Conservation (phyloP, 2,329 filamentous ascomycete species). For the Xylaria sp. region DNA sequence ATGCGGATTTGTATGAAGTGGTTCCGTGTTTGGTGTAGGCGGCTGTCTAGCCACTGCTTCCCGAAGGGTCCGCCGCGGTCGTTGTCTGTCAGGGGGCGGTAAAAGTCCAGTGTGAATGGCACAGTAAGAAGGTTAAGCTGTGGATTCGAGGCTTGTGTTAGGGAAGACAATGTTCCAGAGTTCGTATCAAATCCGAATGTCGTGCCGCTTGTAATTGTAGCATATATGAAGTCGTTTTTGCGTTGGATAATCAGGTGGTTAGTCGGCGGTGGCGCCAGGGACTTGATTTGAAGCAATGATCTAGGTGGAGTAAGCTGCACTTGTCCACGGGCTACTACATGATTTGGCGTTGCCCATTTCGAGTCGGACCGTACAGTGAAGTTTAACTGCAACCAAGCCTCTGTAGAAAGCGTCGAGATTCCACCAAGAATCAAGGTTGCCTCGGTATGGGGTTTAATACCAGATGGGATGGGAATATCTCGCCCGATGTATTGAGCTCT, state of each 20-base stretch:
- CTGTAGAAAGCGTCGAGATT: conserved; percentile 46
- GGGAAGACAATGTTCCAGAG: conserved; percentile 55
- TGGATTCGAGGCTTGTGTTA: conserved; percentile 49
- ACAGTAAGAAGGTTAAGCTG: conserved; percentile 55
- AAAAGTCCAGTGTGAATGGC: conserved; percentile 64
- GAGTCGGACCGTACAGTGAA: conserved; percentile 57
- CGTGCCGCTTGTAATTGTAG: conserved; percentile 50
- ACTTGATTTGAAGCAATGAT: conserved; percentile 46
- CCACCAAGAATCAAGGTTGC: conserved; percentile 49
- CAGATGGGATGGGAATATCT: conserved; percentile 54
- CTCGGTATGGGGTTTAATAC: conserved; percentile 56
- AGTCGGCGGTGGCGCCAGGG: conserved; percentile 24
- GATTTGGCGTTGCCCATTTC: conserved; percentile 62
- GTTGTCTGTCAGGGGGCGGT: conserved; percentile 74
- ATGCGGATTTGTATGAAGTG: conserved; percentile 52
- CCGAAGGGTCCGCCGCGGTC: conserved; percentile 66
- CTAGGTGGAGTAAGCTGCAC: conserved; percentile 52
- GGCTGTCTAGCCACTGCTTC: conserved; percentile 63
- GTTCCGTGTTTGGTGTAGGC: conserved; percentile 58
- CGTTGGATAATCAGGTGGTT: conserved; percentile 41
- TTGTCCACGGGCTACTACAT: conserved; percentile 63
- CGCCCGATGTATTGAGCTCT: conserved; percentile 50
- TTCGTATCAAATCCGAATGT: conserved; percentile 58
- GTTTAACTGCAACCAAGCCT: conserved; percentile 60
- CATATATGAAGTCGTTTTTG: conserved; percentile 47